A percentile compares a stretch with the other conserved stretches of the same genome.
Conservation (phyloP, 1,139 yeast species). For the Sugiyamaella novakii region DNA sequence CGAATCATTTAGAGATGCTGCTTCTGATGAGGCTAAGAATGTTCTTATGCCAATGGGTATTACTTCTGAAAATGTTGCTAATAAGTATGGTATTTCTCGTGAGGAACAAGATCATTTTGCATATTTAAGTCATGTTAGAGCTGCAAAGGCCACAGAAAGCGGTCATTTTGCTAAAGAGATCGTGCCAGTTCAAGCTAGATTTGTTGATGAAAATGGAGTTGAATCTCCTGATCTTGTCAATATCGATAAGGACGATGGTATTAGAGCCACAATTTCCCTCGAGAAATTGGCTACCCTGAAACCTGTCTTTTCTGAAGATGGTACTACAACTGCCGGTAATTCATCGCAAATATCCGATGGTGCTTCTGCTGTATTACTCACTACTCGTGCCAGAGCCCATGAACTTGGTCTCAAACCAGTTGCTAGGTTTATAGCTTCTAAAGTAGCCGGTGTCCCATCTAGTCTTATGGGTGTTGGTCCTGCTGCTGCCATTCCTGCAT, state of each 20-base stretch:
- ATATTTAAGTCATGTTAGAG: conserved; percentile 44
- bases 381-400: conserved; percentile 46
- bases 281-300: conserved; percentile 42
- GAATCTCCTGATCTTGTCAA: conserved; percentile 28
- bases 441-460: conserved; percentile 47
- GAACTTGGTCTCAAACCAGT: conserved; percentile 44
- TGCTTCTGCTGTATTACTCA: conserved; percentile 47
- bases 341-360: conserved; percentile 51
- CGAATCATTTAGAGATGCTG: conserved; percentile 32
- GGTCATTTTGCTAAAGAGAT: conserved; percentile 48
- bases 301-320: conserved; percentile 46
- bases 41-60: conserved; percentile 48
- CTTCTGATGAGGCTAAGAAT: conserved; percentile 40
- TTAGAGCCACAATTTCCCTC: conserved; percentile 39
- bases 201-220: conserved; percentile 33
- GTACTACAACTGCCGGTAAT: conserved; percentile 49
- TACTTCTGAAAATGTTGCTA: conserved; percentile 45
- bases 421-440: conserved; percentile 48
- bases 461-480: conserved; percentile 50
- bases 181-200: conserved; percentile 44
- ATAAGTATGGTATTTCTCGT: conserved; percentile 38
- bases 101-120: conserved; percentile 47
- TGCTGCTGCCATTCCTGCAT: conserved; percentile 40
- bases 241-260: conserved; percentile 42
- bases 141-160: conserved; percentile 43